A percentile compares a stretch with the other conserved stretches of the same genome.
These are phyloP conservation scores for Penicillium janthinellum DNA, from an alignment of 2,329 filamentous ascomycete genomes.

Conservation along the genomic window DNA sequence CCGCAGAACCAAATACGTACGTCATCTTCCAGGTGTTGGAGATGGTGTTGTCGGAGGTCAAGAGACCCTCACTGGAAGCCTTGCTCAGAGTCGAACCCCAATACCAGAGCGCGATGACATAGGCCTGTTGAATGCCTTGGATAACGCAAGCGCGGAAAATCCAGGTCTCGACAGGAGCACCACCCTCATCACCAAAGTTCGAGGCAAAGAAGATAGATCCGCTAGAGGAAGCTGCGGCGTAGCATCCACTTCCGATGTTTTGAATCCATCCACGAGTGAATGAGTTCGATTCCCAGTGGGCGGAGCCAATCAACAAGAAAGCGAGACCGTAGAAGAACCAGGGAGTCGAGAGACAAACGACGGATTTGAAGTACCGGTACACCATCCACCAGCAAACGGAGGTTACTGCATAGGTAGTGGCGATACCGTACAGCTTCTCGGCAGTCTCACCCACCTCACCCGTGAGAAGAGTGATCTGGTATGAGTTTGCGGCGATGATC, in stretches of 20 bases:
- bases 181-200: slow-evolving; percentile 67
- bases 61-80: slow-evolving; percentile 45
- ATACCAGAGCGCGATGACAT: slow-evolving; percentile 66
- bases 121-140: slow-evolving; percentile 67
- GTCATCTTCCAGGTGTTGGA: slow-evolving; percentile 50
- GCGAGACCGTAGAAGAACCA: slow-evolving; percentile 65
- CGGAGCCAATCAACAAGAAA: slow-evolving; percentile 63
- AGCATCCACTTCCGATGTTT: slow-evolving; percentile 62
- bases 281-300: slow-evolving; percentile 52
- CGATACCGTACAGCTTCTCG: slow-evolving; percentile 62
- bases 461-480: slow-evolving; percentile 69
- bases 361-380: slow-evolving; percentile 60
- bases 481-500: slow-evolving; percentile 66
- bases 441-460: slow-evolving; percentile 64
- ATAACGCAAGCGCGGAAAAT: slow-evolving; percentile 67
- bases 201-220: slow-evolving; percentile 67
- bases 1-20: slow-evolving; percentile 22
- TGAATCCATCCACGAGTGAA: slow-evolving; percentile 56
- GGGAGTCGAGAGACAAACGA: slow-evolving; percentile 59
- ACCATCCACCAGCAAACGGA: slow-evolving; percentile 65
- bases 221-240: slow-evolving; percentile 63
- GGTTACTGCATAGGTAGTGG: slow-evolving; percentile 59
- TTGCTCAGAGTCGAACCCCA: slow-evolving; percentile 62
- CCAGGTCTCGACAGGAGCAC: slow-evolving; percentile 64
- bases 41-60: slow-evolving; percentile 36